phyloP scores from a whole-genome alignment of 2,329 filamentous ascomycete species.

The Pestalotiopsis sp. region DNA sequence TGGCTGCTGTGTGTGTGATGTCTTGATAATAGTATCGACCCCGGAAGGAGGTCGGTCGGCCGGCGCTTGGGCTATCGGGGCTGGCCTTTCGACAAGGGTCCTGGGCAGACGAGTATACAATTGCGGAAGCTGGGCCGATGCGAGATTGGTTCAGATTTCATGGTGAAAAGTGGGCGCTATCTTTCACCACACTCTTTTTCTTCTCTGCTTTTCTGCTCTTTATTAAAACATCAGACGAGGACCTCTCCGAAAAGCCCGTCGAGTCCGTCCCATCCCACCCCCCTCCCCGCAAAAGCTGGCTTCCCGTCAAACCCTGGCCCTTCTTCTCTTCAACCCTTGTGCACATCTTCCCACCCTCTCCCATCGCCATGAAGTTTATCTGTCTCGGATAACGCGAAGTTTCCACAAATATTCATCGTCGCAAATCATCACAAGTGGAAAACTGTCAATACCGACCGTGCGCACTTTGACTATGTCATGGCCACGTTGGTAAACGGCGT shows the following conservation, averaged over 20 bases:
- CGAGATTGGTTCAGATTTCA: neutral
- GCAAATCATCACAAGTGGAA: neutral
- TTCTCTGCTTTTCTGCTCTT: neutral
- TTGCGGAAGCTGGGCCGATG: constrained; percentile 6
- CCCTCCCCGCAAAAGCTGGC: neutral
- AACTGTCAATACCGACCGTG: neutral
- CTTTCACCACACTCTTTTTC: neutral
- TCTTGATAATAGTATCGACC: neutral
- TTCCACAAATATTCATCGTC: neutral
- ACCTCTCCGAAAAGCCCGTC: neutral
- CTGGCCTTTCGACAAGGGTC: constrained; percentile 2
- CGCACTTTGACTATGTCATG: neutral
- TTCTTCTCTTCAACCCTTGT: neutral
- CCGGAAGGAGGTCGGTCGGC: neutral
- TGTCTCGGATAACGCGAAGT: neutral
- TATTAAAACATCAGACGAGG: neutral
- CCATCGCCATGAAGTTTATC: neutral
- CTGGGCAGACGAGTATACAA: constrained; percentile 5
- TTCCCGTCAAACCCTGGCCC: neutral
- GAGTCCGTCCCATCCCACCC: neutral
- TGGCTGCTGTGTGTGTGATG: neutral
- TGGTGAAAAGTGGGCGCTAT: neutral
- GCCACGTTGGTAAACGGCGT: neutral
- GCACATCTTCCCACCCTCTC: neutral
- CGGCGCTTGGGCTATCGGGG: neutral